Evolutionary conservation across 768 basidiomycete genomes (phyloP).

Genomic region (Lepiota brunneoincarnata): DNA sequence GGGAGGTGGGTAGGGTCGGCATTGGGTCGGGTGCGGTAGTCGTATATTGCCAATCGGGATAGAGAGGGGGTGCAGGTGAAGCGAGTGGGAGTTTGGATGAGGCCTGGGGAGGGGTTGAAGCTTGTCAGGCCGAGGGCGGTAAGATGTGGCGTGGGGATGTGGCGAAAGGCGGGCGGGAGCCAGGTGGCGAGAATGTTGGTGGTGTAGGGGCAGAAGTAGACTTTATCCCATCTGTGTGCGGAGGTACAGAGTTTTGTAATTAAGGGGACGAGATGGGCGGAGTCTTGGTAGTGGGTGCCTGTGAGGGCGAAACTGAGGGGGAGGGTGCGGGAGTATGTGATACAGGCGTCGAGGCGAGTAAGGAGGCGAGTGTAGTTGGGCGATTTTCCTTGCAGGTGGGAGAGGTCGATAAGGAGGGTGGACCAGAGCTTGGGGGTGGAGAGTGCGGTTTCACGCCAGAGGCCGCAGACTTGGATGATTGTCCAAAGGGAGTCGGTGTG

Average conservation of each 20-base stretch:
- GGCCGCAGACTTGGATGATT: conserved; percentile 11
- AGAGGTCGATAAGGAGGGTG: conserved; percentile 8
- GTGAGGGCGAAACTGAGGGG: conserved; percentile 8
- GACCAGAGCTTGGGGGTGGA: conserved; percentile 15
- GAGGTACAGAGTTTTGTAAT: conserved; percentile 1
- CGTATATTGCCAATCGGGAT: conserved; percentile 3
- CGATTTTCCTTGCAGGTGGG: conserved; percentile 3
- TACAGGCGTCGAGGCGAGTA: conserved; percentile 5
- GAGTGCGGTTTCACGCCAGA: conserved; percentile 13
- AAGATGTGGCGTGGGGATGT: conserved; percentile 7
- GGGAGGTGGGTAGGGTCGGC: neutral
- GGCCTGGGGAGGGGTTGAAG: conserved; percentile 2
- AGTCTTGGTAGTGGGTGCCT: conserved; percentile 7
- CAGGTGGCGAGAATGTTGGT: conserved; percentile 6
- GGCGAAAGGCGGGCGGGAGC: neutral
- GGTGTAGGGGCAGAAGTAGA: conserved; percentile 7
- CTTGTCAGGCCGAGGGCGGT: conserved; percentile 1
- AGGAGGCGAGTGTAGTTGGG: neutral
- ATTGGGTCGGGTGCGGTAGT: conserved; percentile 1
- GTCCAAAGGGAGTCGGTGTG: conserved; percentile 4
- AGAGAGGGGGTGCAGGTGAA: conserved; percentile 1
- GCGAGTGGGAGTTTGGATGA: conserved; percentile 7
- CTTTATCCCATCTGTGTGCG: conserved; percentile 4
- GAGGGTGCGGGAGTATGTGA: neutral
- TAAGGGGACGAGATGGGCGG: neutral